Percentiles rank a stretch among this genome's conserved stretches.
These are phyloP conservation scores for Azolla pinnata DNA, from an alignment of 75 land plant genomes.

Conservation along the genomic window DNA sequence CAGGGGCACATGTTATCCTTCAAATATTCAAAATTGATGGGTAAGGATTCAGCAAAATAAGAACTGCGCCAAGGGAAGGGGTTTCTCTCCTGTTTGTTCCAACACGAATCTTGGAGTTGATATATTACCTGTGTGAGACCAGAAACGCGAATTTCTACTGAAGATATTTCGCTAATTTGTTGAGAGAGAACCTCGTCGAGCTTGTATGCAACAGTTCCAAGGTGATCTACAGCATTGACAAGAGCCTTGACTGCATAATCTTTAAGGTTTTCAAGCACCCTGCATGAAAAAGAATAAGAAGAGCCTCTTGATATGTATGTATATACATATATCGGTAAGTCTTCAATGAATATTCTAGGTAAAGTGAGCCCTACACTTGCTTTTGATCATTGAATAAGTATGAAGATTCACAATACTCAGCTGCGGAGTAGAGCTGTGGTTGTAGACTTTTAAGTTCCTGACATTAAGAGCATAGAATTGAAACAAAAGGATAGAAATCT, in stretches of 20 bases:
- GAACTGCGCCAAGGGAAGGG: too few species aligned
- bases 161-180: constrained; percentile 63
- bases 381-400: constrained; percentile 92
- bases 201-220: constrained; percentile 95
- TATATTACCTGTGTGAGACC: constrained; percentile 62
- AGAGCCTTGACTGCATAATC: constrained; percentile 92
- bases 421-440: constrained; percentile 96
- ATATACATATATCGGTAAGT: constrained; percentile 1
- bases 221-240: constrained; percentile 98
- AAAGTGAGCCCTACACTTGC: constrained; percentile 66
- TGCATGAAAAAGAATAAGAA: constrained; percentile 16
- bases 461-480: not conserved
- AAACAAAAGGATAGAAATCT: not conserved
- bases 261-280: constrained; percentile 92
- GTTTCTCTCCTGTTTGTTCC: too few species aligned
- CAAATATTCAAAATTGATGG: too few species aligned
- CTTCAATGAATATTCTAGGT: too few species aligned
- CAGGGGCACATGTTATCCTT: too few species aligned
- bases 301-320: not conserved
- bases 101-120: too few species aligned
- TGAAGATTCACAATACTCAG: constrained; percentile 96
- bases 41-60: too few species aligned
- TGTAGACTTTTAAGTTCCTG: constrained; percentile 95
- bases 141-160: constrained; percentile 52
- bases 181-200: constrained; percentile 75